Evolutionary conservation across 352 stramenopile genomes (phyloP), one percentile per base, ranked within the genome.

Genomic region (Stephanocyclus meneghinianus): DNA sequence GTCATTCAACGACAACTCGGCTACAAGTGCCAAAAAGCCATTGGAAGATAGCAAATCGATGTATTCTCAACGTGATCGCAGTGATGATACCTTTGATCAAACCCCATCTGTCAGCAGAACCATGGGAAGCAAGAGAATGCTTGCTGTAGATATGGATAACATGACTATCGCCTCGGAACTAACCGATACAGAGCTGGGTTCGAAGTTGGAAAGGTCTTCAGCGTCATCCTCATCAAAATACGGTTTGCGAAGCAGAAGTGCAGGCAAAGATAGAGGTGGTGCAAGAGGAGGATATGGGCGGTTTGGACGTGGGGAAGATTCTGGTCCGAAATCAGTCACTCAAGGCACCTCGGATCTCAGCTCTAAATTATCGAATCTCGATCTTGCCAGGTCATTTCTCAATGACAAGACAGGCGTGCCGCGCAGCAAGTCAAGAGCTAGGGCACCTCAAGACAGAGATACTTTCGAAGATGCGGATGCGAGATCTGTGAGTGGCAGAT

Each of bases 131-230:
- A 79, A 77, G 47, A 79, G 55, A 30, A 60, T 55, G 32, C 44
- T 84, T 32, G 65, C 77, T 18, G 63, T 84, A 35, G 77, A 84
- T 66, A 62, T 84, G 67, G 77, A 84, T 13, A 78, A 80, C 44
- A 84, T 84, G 77, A 84, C 77, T 15, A 84, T 80, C 35, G 59
- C 77, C 32, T 80, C 71, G 18, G 71, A 80, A n/a, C 56, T 84
- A 56, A 84, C 77, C 45, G 77, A 84, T 59, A 15, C 62, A 56
- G 77, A 84, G 59, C 47, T 68, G 21, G 61, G 56, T 16, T 78
- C 71, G 1, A 78, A 76, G 40, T 32, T 76, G 30, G 69, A 76
- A 50, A 44, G 60, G 68, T 71, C 65, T 26, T 68, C 64, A 15
- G 64, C 56, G 42, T 53, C 60, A 32, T 81, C 74, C 7, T 65